Percentiles rank a stretch among this genome's conserved stretches.
Evolutionary conservation across 805 yeast species (phyloP).

Genomic region (Metschnikowia amazonensis): DNA sequence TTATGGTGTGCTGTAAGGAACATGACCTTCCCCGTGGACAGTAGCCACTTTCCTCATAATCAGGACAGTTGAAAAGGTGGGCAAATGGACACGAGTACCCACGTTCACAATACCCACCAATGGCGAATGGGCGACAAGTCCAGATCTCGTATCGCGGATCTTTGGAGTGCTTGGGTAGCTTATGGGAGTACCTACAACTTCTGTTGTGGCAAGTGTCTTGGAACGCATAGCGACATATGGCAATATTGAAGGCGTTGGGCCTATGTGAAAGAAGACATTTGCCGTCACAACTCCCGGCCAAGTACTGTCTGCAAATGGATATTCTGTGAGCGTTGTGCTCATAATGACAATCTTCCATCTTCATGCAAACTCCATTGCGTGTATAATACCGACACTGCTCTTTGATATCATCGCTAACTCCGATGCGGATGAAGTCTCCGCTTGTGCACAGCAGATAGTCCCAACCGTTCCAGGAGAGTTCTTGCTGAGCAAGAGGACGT

Average conservation of each 20-base stretch:
- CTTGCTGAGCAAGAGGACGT: constrained; percentile 13
- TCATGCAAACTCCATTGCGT: constrained; percentile 49
- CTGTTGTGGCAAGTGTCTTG: constrained; percentile 35
- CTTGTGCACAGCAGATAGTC: constrained; percentile 6
- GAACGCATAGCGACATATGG: constrained; percentile 29
- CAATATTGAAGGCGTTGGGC: constrained; percentile 56
- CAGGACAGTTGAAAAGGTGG: constrained; percentile 69
- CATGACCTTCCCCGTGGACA: constrained; percentile 56
- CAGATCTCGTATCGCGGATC: constrained; percentile 37
- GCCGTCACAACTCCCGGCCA: constrained; percentile 46
- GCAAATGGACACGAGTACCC: constrained; percentile 55
- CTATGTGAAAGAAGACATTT: constrained; percentile 56
- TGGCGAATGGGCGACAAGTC: constrained; percentile 64
- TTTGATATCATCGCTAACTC: neutral
- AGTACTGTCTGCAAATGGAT: constrained; percentile 50
- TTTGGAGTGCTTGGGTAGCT: constrained; percentile 46
- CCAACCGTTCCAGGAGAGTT: constrained; percentile 30
- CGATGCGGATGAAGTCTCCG: constrained; percentile 7
- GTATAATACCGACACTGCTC: constrained; percentile 35
- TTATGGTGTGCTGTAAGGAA: constrained; percentile 45
- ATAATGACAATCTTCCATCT: constrained; percentile 50
- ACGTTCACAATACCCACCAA: constrained; percentile 63
- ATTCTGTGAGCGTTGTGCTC: constrained; percentile 49
- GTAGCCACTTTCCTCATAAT: constrained; percentile 54
- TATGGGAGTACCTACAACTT: constrained; percentile 50